These are phyloP conservation scores for Scedosporium aurantiacum DNA, from an alignment of 2,329 filamentous ascomycete species.

Conservation along the genomic window DNA sequence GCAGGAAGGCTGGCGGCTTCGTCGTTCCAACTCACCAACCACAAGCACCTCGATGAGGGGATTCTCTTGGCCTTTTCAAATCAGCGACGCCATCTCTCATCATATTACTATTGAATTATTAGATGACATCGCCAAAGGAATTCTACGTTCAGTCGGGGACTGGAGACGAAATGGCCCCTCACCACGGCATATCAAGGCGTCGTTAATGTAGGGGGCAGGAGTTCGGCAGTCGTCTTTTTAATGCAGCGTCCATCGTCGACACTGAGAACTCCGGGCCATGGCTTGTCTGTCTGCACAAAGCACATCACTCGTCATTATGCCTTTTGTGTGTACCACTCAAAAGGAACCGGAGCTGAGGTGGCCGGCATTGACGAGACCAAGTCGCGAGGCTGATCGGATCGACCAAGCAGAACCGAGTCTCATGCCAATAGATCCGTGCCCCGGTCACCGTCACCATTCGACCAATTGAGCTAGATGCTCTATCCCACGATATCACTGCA, in stretches of 20 bases:
- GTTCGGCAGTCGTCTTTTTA: background rate
- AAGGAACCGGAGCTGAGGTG: background rate
- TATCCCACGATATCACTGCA: too few species aligned
- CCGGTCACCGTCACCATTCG: background rate
- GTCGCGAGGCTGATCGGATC: background rate
- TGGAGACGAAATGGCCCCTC: background rate
- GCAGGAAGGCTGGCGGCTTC: too few species aligned
- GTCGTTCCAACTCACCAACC: too few species aligned
- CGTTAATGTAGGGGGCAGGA: background rate
- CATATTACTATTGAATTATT: too few species aligned
- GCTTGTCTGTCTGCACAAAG: too few species aligned
- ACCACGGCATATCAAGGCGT: background rate
- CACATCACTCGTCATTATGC: background rate
- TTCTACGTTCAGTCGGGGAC: too few species aligned
- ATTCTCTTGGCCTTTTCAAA: too few species aligned
- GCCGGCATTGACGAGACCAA: background rate
- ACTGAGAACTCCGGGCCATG: too few species aligned
- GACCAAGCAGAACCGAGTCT: constrained; percentile 1
- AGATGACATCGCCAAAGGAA: background rate
- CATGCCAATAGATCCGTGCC: background rate
- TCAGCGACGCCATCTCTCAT: too few species aligned
- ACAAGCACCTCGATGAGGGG: too few species aligned
- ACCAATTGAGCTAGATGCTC: too few species aligned
- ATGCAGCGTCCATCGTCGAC: too few species aligned
- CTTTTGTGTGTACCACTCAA: background rate